Evolutionary conservation across 768 basidiomycete genomes (phyloP), one percentile per base, ranked within the genome.

Genomic region (Lactifluus pinguis): DNA sequence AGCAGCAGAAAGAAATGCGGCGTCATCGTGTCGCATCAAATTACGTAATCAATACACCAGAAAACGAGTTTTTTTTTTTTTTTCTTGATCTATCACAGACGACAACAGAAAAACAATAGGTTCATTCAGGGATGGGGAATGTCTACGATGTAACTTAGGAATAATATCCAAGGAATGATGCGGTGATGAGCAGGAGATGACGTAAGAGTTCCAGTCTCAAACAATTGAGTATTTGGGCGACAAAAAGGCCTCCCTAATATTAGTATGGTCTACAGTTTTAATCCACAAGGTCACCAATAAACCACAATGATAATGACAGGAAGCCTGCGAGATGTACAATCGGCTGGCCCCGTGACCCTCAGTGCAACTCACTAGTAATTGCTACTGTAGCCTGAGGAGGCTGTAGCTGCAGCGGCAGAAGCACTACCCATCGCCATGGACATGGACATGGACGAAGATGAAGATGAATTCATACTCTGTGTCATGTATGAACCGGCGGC

Each of bases 401-500:
- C 11, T n/a, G 60, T 34, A 13, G 44, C 55, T 25, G 17, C 8
- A 11, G 49, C 49, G 6, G 60, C 9, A 45, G 59, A 34, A n/a
- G 29, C 36, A 30, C 53, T 13, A 17, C 21, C 29, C 25, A 34
- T 34, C 32, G 3, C 32, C 32, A 7, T 25, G 42, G 52, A 17
- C 32, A 36, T n/a, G 21, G 6, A 3, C 9, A 29, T n/a, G 32
- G 5, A 14, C 39, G 30, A 10, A 6, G 30, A 55, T 1, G 44
- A 14, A 11, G 30, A 55, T 1, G 44, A 45, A 19, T 48, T 17
- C 21, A 66, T 62, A 15, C 68, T 19, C 51, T 57, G 45, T 0
- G 61, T 62, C 45, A 21, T 62, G 39, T 61, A 69, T 6, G 72
- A 68, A 32, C 67, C 56, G 25, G 65, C 65, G n/a, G 70, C 69